Percentiles rank a stretch among this genome's conserved stretches.
Conservation (phyloP, 306 rosid genomes). For the cucumber (Cucumis sativus) region DNA sequence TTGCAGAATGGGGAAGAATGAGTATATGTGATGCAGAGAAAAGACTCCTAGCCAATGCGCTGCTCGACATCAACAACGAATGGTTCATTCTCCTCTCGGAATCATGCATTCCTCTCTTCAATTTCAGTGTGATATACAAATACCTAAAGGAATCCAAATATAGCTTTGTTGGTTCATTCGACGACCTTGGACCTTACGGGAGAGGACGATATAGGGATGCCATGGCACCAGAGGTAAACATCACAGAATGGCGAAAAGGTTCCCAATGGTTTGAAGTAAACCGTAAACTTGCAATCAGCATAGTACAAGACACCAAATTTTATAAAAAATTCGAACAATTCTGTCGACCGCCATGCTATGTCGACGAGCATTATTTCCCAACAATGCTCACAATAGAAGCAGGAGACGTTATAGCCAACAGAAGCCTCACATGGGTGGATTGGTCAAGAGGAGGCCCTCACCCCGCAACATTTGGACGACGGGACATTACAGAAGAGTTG, state of each 20-base stretch:
- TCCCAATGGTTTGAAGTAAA: slow-evolving; percentile 89
- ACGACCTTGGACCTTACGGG: slow-evolving; percentile 75
- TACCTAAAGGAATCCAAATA: slow-evolving; percentile 51
- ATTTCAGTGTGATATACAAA: slow-evolving; percentile 41
- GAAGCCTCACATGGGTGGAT: slow-evolving; percentile 95
- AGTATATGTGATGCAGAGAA: slow-evolving; percentile 95
- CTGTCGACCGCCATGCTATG: slow-evolving; percentile 79
- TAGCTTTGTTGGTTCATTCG: slow-evolving; percentile 67
- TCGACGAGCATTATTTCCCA: slow-evolving; percentile 94
- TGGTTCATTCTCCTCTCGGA: slow-evolving; percentile 80
- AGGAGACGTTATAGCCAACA: slow-evolving; percentile 42
- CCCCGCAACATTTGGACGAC: slow-evolving; percentile 73
- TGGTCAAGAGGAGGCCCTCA: slow-evolving; percentile 98
- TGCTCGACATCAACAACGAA: slow-evolving; percentile 80
- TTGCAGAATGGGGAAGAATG: slow-evolving; percentile 94
- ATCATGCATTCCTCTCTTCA: slow-evolving; percentile 83
- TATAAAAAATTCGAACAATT: slow-evolving; percentile 46
- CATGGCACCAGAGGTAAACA: slow-evolving; percentile 65
- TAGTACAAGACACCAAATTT: slow-evolving; percentile 46
- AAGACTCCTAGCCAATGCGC: slow-evolving; percentile 83
- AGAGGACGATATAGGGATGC: slow-evolving; percentile 68
- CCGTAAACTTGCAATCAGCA: slow-evolving; percentile 59
- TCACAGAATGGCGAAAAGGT: slow-evolving; percentile 89
- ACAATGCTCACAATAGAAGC: slow-evolving; percentile 74
- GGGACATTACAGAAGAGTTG: slow-evolving; percentile 46